These are phyloP conservation scores for Clonostachys byssicola DNA, from an alignment of 2,329 filamentous ascomycete genomes.

Conservation along the genomic window DNA sequence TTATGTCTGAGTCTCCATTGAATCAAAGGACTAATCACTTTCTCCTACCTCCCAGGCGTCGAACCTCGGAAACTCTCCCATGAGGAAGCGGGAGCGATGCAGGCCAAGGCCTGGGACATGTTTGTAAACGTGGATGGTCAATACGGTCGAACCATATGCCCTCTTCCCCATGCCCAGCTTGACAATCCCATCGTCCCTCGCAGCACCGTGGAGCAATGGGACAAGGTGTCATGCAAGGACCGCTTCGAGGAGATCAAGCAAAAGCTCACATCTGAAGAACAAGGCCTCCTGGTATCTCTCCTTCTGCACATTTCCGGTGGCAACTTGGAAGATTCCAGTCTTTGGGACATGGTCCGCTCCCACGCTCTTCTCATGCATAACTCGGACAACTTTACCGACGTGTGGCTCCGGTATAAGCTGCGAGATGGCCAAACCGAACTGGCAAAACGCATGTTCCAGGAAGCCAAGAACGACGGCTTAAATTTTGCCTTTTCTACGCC, in stretches of 20 bases:
- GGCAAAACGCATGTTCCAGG: slow-evolving; percentile 16
- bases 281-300: slow-evolving; percentile 12
- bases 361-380: slow-evolving; percentile 11
- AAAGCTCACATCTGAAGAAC: slow-evolving; percentile 18
- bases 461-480: slow-evolving; percentile 12
- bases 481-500: slow-evolving; percentile 16
- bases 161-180: slow-evolving; percentile 12
- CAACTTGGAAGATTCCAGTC: slow-evolving; percentile 12
- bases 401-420: slow-evolving; percentile 16
- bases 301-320: slow-evolving; percentile 17
- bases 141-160: slow-evolving; percentile 14
- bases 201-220: slow-evolving; percentile 9
- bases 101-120: slow-evolving; percentile 11
- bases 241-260: slow-evolving; percentile 19
- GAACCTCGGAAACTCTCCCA: slow-evolving; percentile 11
- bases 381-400: slow-evolving; percentile 13
- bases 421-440: slow-evolving; percentile 18
- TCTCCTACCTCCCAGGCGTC: slow-evolving; percentile 5
- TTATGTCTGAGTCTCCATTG: no score
- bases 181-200: slow-evolving; percentile 5
- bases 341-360: slow-evolving; percentile 12
- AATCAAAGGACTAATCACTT: no score
- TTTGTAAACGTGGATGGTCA: slow-evolving; percentile 19
- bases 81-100: slow-evolving; percentile 16
- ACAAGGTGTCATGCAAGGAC: slow-evolving; percentile 16